Percentiles rank a stretch among this genome's conserved stretches.
Evolutionary conservation across 345 rosid genomes (phyloP).

Genomic region (Angophora floribunda): DNA sequence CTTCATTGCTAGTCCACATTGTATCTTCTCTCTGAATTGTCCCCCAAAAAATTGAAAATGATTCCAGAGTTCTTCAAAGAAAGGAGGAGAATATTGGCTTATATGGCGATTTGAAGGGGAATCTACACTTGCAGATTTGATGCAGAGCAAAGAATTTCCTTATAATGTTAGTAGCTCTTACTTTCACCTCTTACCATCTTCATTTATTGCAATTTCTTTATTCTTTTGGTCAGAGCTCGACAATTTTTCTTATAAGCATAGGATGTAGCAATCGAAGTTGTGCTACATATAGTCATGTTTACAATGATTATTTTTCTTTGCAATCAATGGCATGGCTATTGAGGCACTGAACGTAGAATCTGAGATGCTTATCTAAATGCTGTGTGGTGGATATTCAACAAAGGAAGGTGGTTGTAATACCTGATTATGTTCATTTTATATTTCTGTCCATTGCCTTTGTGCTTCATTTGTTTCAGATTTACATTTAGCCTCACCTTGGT

Average conservation of each 20-base stretch:
- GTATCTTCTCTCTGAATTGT: neutral
- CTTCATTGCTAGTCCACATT: neutral
- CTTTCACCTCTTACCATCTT: neutral
- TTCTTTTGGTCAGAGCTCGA: neutral
- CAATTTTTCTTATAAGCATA: neutral
- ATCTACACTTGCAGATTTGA: slow-evolving; percentile 71
- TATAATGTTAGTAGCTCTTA: slow-evolving; percentile 62
- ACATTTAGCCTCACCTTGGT: neutral
- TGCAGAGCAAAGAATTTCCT: slow-evolving; percentile 85
- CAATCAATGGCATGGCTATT: neutral
- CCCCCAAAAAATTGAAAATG: slow-evolving; percentile 2
- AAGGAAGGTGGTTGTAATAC: neutral
- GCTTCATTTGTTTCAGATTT: neutral
- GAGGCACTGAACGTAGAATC: neutral
- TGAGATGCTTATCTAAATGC: neutral
- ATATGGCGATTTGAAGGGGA: slow-evolving; percentile 87
- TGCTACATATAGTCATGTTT: neutral
- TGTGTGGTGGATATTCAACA: neutral
- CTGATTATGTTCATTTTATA: neutral
- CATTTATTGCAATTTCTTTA: neutral
- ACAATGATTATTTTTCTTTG: neutral
- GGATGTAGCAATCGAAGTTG: neutral
- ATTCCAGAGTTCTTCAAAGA: slow-evolving; percentile 68
- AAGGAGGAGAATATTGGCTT: slow-evolving; percentile 83
- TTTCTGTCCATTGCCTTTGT: neutral